phyloP scores from a whole-genome alignment of 2,329 filamentous ascomycete species.

The Aspergillus sp. region DNA sequence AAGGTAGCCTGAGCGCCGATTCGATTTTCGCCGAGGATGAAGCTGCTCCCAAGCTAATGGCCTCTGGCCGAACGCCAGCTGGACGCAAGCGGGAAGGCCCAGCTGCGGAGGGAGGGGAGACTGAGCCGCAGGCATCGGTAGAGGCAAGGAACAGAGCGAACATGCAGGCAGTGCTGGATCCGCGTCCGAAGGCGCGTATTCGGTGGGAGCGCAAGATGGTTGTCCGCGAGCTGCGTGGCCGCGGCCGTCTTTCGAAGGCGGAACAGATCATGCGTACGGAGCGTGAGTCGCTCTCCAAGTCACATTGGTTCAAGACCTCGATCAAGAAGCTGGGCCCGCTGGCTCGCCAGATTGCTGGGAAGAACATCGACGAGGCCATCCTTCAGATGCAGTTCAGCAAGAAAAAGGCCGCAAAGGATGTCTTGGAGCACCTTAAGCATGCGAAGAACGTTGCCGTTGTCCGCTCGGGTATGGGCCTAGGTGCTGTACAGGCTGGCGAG shows the following conservation, averaged over 20 bases:
- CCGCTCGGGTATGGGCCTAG: slow-evolving; percentile 79
- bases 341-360: slow-evolving; percentile 85
- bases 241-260: slow-evolving; percentile 65
- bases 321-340: slow-evolving; percentile 89
- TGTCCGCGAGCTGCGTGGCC: slow-evolving; percentile 68
- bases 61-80: slow-evolving; percentile 28
- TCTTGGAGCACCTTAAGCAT: slow-evolving; percentile 74
- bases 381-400: slow-evolving; percentile 92
- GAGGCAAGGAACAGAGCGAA: slow-evolving; percentile 49
- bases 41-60: slow-evolving; percentile 23
- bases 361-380: slow-evolving; percentile 91
- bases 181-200: slow-evolving; percentile 68
- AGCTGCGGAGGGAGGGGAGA: slow-evolving; percentile 9
- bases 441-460: slow-evolving; percentile 81
- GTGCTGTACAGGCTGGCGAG: slow-evolving; percentile 25
- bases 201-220: slow-evolving; percentile 84
- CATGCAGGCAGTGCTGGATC: slow-evolving; percentile 68
- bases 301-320: slow-evolving; percentile 75
- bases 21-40: slow-evolving; percentile 46
- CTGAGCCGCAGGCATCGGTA: slow-evolving; percentile 20
- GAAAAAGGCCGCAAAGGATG: slow-evolving; percentile 85
- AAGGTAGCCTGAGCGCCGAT: slow-evolving; percentile 36
- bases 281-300: slow-evolving; percentile 60
- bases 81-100: slow-evolving; percentile 21
- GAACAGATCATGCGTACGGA: slow-evolving; percentile 69